Conservation (phyloP, 2,329 filamentous ascomycete genomes). For the Corynespora cassiicola region DNA sequence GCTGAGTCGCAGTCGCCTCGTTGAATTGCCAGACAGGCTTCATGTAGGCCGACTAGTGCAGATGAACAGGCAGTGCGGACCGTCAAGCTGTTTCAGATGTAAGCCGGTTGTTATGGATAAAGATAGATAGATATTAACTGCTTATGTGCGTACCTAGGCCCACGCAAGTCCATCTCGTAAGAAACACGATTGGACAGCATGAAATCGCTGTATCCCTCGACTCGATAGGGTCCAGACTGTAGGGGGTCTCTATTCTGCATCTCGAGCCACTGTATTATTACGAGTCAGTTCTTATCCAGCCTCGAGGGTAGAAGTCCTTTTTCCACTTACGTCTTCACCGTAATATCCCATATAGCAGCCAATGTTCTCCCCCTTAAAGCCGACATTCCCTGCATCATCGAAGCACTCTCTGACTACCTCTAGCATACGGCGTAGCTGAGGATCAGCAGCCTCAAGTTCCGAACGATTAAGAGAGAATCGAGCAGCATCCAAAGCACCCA, state of each 20-base stretch:
- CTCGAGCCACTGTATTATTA: too few relatives aligned
- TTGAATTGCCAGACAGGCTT: slow-evolving; percentile 16
- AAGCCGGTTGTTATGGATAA: neutral
- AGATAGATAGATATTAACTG: too few relatives aligned
- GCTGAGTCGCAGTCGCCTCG: slow-evolving; percentile 16
- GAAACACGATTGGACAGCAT: slow-evolving; percentile 30
- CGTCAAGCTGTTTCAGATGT: slow-evolving; percentile 31
- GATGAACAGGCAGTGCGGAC: slow-evolving; percentile 46
- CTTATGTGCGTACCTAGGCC: slow-evolving; percentile 17
- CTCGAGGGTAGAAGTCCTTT: too few relatives aligned
- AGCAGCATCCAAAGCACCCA: slow-evolving; percentile 15
- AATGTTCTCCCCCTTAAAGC: slow-evolving; percentile 34
- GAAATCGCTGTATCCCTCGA: slow-evolving; percentile 21
- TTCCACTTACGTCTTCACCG: too few relatives aligned
- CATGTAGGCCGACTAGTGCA: slow-evolving; percentile 31
- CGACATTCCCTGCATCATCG: slow-evolving; percentile 33
- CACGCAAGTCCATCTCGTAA: slow-evolving; percentile 27
- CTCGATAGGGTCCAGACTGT: slow-evolving; percentile 9
- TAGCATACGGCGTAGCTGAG: slow-evolving; percentile 32
- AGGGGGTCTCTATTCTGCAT: slow-evolving; percentile 5
- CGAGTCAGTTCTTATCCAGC: too few relatives aligned
- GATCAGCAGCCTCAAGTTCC: slow-evolving; percentile 22
- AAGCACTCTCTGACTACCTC: slow-evolving; percentile 43
- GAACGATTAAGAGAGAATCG: slow-evolving; percentile 18
- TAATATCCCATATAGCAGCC: slow-evolving; percentile 40